phyloP scores from a whole-genome alignment of 2,329 filamentous ascomycete species.

The Proliferodiscus dingleyae region DNA sequence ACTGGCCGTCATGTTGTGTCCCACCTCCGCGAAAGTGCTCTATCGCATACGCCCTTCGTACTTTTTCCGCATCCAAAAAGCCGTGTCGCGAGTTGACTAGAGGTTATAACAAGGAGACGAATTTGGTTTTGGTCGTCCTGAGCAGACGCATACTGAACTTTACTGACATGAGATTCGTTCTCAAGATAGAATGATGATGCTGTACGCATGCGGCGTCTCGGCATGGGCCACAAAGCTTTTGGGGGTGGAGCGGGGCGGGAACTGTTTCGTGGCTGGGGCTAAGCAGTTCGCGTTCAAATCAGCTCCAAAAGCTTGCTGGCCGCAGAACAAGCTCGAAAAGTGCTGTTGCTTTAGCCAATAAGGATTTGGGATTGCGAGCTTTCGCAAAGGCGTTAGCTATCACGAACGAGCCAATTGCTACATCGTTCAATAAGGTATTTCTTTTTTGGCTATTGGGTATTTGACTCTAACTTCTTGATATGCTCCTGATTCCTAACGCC shows the following conservation, averaged over 20 bases:
- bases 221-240: too few species aligned
- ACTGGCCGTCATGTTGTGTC: slow-evolving; percentile 30
- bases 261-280: not conserved
- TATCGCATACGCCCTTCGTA: not conserved
- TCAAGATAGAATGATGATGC: not conserved
- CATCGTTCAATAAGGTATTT: not conserved
- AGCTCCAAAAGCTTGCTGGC: not conserved
- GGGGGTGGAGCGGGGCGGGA: not conserved
- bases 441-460: slow-evolving; percentile 13
- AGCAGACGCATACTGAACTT: slow-evolving; percentile 16
- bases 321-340: not conserved
- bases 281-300: not conserved
- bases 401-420: too few species aligned
- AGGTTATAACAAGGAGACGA: not conserved
- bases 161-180: slow-evolving; percentile 4
- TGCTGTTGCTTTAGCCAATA: too few species aligned
- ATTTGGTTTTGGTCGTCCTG: slow-evolving; percentile 7
- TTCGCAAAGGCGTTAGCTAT: too few species aligned
- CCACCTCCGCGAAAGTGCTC: not conserved
- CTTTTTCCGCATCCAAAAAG: not conserved
- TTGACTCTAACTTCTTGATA: slow-evolving; percentile 10
- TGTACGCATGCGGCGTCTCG: not conserved
- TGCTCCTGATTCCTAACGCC: slow-evolving; percentile 9
- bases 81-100: not conserved
- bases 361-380: not conserved